A percentile compares a stretch with the other conserved stretches of the same genome.
Evolutionary conservation across 148 eudicot genomes (phyloP).

Genomic region (Tetragonia tetragonoides): DNA sequence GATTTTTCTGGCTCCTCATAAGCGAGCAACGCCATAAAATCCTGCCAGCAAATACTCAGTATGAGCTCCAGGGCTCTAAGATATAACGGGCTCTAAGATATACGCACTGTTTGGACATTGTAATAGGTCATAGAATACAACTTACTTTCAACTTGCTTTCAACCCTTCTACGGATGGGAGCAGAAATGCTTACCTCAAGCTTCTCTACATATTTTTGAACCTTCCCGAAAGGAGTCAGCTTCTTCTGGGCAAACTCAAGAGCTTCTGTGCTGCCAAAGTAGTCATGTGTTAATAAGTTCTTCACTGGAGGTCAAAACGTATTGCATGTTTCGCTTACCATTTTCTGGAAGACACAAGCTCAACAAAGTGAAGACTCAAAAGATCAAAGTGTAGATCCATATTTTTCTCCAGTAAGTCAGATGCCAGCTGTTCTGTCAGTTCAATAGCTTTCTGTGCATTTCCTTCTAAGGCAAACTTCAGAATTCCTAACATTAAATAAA

Average conservation of each 20-base stretch:
- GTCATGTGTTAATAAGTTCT: constrained; percentile 19
- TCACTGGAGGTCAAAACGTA: not conserved
- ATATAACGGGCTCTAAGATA: no score
- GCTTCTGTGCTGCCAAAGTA: constrained; percentile 77
- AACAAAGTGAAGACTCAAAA: constrained; percentile 83
- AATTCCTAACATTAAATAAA: constrained; percentile 47
- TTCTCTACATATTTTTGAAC: constrained; percentile 61
- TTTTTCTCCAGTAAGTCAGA: constrained; percentile 70
- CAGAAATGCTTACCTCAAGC: constrained; percentile 61
- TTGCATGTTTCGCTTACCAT: constrained; percentile 44
- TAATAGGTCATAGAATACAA: not conserved
- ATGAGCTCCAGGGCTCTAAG: not conserved
- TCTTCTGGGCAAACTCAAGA: constrained; percentile 74
- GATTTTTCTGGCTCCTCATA: constrained; percentile 91
- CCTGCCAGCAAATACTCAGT: constrained; percentile 35
- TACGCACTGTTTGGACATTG: not conserved
- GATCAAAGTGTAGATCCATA: constrained; percentile 76
- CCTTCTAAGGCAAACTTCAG: constrained; percentile 59
- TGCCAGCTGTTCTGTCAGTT: constrained; percentile 70
- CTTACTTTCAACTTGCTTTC: not conserved
- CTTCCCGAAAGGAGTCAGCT: constrained; percentile 67
- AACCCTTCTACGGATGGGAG: not conserved
- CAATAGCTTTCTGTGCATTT: constrained; percentile 73
- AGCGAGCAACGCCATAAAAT: constrained; percentile 83
- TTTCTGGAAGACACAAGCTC: constrained; percentile 68